phyloP scores from a whole-genome alignment of 2,329 filamentous ascomycete species.

The Chaetomium olivaceum region DNA sequence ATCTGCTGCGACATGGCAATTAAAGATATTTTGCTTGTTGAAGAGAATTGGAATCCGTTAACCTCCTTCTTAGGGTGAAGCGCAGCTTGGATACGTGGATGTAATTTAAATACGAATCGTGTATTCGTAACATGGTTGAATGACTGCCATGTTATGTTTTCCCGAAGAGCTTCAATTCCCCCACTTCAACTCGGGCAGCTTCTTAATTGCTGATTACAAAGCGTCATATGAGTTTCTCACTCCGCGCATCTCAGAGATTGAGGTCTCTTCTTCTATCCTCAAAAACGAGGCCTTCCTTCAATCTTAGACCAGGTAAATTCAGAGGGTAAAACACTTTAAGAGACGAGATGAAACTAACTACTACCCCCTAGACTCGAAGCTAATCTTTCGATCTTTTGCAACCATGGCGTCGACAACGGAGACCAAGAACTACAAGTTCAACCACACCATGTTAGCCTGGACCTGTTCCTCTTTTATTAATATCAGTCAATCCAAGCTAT shows the following conservation, averaged over 20 bases:
- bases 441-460: constrained; percentile 75
- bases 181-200: constrained; percentile 5
- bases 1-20: background rate
- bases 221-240: constrained; percentile 25
- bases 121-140: background rate
- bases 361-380: background rate
- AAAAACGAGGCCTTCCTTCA: constrained; percentile 14
- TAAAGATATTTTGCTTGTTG: background rate
- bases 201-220: constrained; percentile 10
- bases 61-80: background rate
- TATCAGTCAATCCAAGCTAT: background rate
- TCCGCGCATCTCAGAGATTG: constrained; percentile 27
- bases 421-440: constrained; percentile 74
- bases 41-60: background rate
- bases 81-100: background rate
- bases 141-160: background rate
- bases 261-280: constrained; percentile 19
- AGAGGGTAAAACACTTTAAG: background rate
- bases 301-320: background rate
- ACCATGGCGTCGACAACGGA: constrained; percentile 72
- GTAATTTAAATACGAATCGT: background rate
- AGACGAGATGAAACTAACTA: background rate
- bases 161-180: constrained; percentile 14
- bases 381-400: constrained; percentile 35
- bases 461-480: background rate